phyloP scores from a whole-genome alignment of 176 grass and related monocot species.

The Rhynchospora tenuis region DNA sequence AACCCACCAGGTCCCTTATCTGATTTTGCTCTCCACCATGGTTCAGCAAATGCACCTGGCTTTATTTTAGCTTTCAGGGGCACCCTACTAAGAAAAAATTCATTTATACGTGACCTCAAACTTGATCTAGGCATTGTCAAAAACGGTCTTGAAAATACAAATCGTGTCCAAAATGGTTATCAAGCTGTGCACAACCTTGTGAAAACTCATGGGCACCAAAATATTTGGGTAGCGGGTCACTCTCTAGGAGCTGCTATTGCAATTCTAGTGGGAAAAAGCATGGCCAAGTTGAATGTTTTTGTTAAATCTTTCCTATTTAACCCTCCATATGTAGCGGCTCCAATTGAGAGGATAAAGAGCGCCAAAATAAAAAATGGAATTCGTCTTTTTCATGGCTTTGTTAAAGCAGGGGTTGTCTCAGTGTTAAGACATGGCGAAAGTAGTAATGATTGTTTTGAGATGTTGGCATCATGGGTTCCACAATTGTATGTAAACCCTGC shows the following conservation, averaged over 20 bases:
- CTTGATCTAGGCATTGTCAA: slow-evolving; percentile 37
- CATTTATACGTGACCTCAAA: slow-evolving; percentile 29
- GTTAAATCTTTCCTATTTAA: slow-evolving; percentile 79
- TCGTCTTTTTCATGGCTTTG: slow-evolving; percentile 46
- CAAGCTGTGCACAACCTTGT: slow-evolving; percentile 22
- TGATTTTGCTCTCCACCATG: not conserved
- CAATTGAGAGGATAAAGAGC: slow-evolving; percentile 52
- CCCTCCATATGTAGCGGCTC: slow-evolving; percentile 45
- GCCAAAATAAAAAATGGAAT: slow-evolving; percentile 38
- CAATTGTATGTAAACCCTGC: slow-evolving; percentile 56
- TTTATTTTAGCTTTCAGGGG: slow-evolving; percentile 63
- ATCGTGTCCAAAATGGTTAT: slow-evolving; percentile 31
- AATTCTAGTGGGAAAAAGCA: slow-evolving; percentile 42
- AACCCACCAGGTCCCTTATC: slow-evolving; percentile 24
- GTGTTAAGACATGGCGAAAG: slow-evolving; percentile 16
- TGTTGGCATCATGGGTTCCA: slow-evolving; percentile 50
- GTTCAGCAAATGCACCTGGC: slow-evolving; percentile 22
- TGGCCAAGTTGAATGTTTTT: slow-evolving; percentile 34
- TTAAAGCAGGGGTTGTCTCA: slow-evolving; percentile 41
- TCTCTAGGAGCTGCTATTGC: slow-evolving; percentile 58
- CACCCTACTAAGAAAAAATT: slow-evolving; percentile 42
- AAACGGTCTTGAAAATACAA: slow-evolving; percentile 38
- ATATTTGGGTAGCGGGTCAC: slow-evolving; percentile 60
- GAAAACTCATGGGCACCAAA: not conserved
- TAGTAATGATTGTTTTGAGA: slow-evolving; percentile 29